Evolutionary conservation across 129 eudicot genomes (phyloP).

Genomic region (Flaveria trinervia): DNA sequence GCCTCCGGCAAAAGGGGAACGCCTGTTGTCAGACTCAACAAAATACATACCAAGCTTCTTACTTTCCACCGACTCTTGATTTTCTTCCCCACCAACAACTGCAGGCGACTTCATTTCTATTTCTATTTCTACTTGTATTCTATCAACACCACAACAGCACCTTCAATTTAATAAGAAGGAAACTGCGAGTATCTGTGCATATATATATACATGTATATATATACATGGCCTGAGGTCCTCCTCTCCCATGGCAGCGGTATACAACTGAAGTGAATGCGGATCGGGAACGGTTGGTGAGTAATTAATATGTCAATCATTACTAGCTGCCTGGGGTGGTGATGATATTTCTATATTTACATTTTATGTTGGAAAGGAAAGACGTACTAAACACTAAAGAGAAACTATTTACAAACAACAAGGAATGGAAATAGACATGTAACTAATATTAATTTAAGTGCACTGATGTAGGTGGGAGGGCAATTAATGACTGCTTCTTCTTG

Average conservation of each 20-base stretch:
- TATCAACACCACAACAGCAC: constrained; percentile 7
- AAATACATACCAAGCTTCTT: constrained; percentile 65
- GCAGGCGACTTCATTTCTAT: constrained; percentile 58
- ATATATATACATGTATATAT: too few species aligned
- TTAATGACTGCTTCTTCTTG: not conserved
- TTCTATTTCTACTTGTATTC: too few species aligned
- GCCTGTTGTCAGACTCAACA: constrained; percentile 76
- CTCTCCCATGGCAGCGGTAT: not conserved
- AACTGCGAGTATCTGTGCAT: too few species aligned
- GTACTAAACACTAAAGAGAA: not conserved
- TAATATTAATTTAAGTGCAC: not conserved
- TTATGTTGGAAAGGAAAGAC: not conserved
- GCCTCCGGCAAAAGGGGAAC: constrained; percentile 76
- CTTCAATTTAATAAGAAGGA: not conserved
- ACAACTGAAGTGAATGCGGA: constrained; percentile 31
- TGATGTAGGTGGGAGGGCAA: not conserved
- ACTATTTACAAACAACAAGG: not conserved
- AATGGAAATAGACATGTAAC: constrained; percentile 19
- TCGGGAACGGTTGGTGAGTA: constrained; percentile 33
- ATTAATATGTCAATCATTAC: not conserved
- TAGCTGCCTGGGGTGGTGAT: not conserved
- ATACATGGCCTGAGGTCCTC: too few species aligned
- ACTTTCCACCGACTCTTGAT: constrained; percentile 24
- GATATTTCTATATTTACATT: too few species aligned
- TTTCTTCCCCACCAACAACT: constrained; percentile 15